These are phyloP conservation scores for Artemisia annua DNA, from an alignment of 129 eudicot species.

Conservation along the genomic window DNA sequence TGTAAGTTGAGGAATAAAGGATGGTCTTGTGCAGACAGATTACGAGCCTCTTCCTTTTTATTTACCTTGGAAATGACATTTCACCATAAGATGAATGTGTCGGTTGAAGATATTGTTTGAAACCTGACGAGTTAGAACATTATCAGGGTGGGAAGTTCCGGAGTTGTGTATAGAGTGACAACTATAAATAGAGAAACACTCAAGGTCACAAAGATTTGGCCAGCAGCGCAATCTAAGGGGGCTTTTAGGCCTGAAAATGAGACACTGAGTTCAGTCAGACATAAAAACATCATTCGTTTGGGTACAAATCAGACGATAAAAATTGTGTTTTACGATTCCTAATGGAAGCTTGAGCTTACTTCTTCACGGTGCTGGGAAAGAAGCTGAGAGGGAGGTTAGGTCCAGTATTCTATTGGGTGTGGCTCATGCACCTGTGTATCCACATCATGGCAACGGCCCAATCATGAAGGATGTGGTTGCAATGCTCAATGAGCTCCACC, in stretches of 20 bases:
- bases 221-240: slow-evolving; percentile 50
- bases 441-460: slow-evolving; percentile 79
- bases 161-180: slow-evolving; percentile 54
- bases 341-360: slow-evolving; percentile 95
- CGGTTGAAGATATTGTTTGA: slow-evolving; percentile 58
- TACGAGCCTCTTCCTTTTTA: too few relatives aligned
- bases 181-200: slow-evolving; percentile 64
- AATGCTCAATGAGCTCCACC: slow-evolving; percentile 83
- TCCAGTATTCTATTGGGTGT: slow-evolving; percentile 57
- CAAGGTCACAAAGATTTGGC: slow-evolving; percentile 97
- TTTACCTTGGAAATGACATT: slow-evolving; percentile 57
- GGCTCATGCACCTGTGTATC: slow-evolving; percentile 85
- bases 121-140: slow-evolving; percentile 74
- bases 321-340: slow-evolving; percentile 78
- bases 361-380: slow-evolving; percentile 81
- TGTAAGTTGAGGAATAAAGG: too few relatives aligned
- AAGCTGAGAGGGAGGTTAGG: slow-evolving; percentile 86
- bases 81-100: slow-evolving; percentile 65
- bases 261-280: slow-evolving; percentile 79
- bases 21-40: too few relatives aligned
- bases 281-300: slow-evolving; percentile 87
- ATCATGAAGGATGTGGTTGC: slow-evolving; percentile 85
- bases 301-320: slow-evolving; percentile 75
- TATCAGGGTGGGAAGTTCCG: slow-evolving; percentile 93
- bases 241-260: too few relatives aligned